Percentiles rank a stretch among this genome's conserved stretches.
These are phyloP conservation scores for Phytophthora pseudosyringae DNA, from an alignment of 352 stramenopile genomes.

Conservation along the genomic window DNA sequence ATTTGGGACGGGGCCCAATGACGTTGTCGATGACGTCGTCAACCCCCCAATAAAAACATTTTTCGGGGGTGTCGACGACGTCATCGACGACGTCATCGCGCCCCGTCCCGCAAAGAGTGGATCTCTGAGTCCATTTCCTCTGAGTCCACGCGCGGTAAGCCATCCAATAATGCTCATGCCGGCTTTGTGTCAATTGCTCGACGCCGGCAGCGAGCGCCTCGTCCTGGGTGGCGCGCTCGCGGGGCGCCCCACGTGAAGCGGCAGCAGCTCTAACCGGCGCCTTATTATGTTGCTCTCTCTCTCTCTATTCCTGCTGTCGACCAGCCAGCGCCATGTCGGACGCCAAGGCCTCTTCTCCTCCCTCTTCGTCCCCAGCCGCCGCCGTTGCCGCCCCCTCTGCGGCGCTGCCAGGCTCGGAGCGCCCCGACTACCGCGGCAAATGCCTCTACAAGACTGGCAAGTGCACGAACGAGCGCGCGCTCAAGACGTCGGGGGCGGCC, in stretches of 20 bases:
- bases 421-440: conserved; percentile 66
- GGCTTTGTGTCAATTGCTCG: too few relatives aligned
- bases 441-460: conserved; percentile 91
- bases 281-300: conserved; percentile 3
- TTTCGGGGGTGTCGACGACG: too few relatives aligned
- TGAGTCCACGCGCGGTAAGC: too few relatives aligned
- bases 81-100: too few relatives aligned
- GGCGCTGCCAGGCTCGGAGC: conserved; percentile 33
- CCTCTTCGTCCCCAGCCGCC: conserved; percentile 3
- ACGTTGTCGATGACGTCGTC: too few relatives aligned
- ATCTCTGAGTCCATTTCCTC: too few relatives aligned
- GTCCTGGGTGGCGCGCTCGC: conserved; percentile 15
- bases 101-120: too few relatives aligned
- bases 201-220: too few relatives aligned
- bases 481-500: conserved; percentile 82
- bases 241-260: conserved; percentile 9
- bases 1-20: too few relatives aligned
- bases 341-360: conserved; percentile 3
- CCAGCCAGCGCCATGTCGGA: conserved; percentile 30
- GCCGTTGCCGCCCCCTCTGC: not conserved
- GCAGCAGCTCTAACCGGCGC: conserved; percentile 17
- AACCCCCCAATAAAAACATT: too few relatives aligned
- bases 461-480: conserved; percentile 83
- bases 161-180: too few relatives aligned
- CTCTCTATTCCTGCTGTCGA: conserved; percentile 4